phyloP scores from a whole-genome alignment of 345 rosid genomes.

The Arabidopsis suecica region DNA sequence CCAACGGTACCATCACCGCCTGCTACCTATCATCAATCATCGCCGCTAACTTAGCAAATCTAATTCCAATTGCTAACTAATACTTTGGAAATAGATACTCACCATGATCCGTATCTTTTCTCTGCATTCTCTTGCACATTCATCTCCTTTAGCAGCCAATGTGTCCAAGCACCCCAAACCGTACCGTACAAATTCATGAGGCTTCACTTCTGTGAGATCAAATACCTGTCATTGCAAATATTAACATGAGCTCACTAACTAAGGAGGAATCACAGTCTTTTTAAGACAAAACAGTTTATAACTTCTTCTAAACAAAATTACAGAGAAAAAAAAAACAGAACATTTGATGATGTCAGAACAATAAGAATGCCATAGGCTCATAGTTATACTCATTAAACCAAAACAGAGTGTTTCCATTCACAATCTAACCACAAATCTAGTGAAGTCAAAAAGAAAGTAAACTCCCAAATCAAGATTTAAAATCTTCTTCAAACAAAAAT shows the following conservation, averaged over 20 bases:
- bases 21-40: constrained; percentile 71
- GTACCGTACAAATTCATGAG: constrained; percentile 71
- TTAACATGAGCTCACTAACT: constrained; percentile 18
- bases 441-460: background rate
- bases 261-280: constrained; percentile 8
- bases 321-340: background rate
- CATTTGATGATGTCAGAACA: background rate
- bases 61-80: background rate
- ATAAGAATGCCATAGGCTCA: background rate
- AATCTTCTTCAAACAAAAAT: background rate
- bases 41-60: background rate
- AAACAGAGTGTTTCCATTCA: background rate
- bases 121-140: constrained; percentile 80
- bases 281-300: background rate
- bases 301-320: background rate
- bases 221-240: constrained; percentile 62
- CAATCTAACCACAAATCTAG: constrained; percentile 5
- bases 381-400: too few species aligned
- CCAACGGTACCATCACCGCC: constrained; percentile 99
- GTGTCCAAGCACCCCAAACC: constrained; percentile 82
- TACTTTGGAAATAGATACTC: constrained; percentile 22
- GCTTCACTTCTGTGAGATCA: constrained; percentile 84
- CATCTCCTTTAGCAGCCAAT: constrained; percentile 67
- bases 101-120: constrained; percentile 82
- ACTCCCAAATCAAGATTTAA: background rate